Base-by-base conservation (phyloP, 2,329 filamentous ascomycete species). In the Diaporthe humulicola region DNA sequence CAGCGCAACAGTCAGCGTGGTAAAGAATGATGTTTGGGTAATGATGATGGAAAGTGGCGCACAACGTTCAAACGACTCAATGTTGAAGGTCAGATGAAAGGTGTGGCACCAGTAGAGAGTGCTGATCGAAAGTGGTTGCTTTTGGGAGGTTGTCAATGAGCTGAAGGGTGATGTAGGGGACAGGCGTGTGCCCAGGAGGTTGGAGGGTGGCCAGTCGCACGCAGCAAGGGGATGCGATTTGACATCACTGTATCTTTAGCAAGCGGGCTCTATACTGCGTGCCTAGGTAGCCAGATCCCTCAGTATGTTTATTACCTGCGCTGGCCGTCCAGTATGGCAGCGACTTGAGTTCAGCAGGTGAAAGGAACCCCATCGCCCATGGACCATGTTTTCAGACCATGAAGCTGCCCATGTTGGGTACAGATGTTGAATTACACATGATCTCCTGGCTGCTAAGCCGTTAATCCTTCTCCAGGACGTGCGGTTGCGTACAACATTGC, bases 11-110 rank as follows among this genome's bases (percentile, higher is more conserved):
- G 61, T 69, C 33, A 58, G 48, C 58, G 42, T 30, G 61, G 50
- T 70, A 73, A 69, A 69, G 36, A 38, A 70, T 69, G 57, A 45
- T 60, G 48, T 7, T 64, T 9, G 57, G 33, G 22, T 72, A 72
- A 45, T 4, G 28, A 72, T 72, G 57, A 56, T 72, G 36, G n/a
- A 64, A 42, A 28, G 42, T 42, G 36, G 25, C 14, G 42, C 33
- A 25, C 70, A 33, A 30, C 9, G 14, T 19, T 45, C 45, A 22
- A 42, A 38, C 25, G 8, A n/a, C 2, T 52, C 50, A n/a, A 54
- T 48, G 14, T 33, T 69, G 28, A 28, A 40, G n/a, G 38, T 69
- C 48, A 36, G 64, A 9, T 9, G 61, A n/a, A 54, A 69, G 45
- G 15, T 14, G 19, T 28, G 10, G n/a, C n/a, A 40, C 64, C 33